These are phyloP conservation scores for Hortaea werneckii DNA, from an alignment of 2,329 filamentous ascomycete genomes.

Conservation along the genomic window DNA sequence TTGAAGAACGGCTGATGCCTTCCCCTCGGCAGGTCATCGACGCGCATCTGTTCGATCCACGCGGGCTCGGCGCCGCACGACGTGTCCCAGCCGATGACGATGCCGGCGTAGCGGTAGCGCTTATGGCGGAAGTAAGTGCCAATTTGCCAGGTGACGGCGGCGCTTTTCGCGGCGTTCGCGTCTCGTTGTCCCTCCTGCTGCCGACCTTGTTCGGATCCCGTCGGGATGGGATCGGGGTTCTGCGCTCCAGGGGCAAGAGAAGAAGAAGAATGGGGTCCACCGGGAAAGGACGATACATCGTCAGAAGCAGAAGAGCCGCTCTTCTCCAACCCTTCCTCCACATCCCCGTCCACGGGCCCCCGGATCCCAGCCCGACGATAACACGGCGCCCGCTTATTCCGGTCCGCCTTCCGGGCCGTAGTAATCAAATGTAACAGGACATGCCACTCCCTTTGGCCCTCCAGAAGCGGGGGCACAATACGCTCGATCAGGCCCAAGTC, in stretches of 20 bases:
- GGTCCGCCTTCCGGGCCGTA: conserved; percentile 47
- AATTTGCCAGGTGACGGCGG: conserved; percentile 51
- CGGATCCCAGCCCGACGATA: conserved; percentile 1
- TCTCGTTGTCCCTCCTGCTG: not conserved
- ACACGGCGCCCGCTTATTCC: conserved; percentile 28
- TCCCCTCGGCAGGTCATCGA: conserved; percentile 50
- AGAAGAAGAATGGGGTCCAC: not conserved
- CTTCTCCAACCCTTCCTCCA: no score
- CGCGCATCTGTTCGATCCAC: conserved; percentile 54
- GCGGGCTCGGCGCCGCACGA: conserved; percentile 49
- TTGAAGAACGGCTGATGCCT: conserved; percentile 70
- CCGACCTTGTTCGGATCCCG: not conserved
- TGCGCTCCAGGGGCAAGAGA: no score
- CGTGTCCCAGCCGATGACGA: conserved; percentile 80
- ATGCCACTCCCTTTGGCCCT: conserved; percentile 41
- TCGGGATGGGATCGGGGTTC: not conserved
- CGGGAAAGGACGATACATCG: not conserved
- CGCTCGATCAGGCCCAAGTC: conserved; percentile 63
- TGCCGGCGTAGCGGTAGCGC: conserved; percentile 66
- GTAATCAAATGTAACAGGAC: conserved; percentile 45
- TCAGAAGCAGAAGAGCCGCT: no score
- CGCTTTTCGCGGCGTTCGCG: no score
- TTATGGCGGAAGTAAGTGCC: conserved; percentile 79
- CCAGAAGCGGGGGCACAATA: conserved; percentile 54
- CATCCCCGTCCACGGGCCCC: conserved; percentile 10